Percentiles rank a stretch among this genome's conserved stretches.
Evolutionary conservation across 169 alveolate genomes (phyloP).

Genomic region (Eimeria necatrix): DNA sequence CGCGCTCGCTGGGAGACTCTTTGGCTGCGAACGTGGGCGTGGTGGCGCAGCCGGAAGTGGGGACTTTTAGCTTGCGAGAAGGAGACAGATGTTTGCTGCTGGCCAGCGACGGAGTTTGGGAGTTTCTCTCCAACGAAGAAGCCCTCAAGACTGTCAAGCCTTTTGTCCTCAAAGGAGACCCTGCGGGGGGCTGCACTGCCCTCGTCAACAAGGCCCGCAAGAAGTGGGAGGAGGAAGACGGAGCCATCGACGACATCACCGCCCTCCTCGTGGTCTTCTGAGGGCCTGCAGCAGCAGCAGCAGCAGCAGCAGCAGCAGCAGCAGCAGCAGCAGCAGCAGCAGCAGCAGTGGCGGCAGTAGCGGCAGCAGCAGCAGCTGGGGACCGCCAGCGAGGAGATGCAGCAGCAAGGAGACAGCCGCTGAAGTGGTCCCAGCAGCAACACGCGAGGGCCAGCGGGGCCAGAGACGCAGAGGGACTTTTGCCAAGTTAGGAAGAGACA

Average conservation of each 20-base stretch:
- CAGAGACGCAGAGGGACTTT: too few relatives aligned
- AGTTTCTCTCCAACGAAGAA: conserved; percentile 85
- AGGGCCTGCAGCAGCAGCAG: not conserved
- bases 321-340: not conserved
- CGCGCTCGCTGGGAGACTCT: conserved; percentile 94
- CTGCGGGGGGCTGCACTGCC: conserved; percentile 86
- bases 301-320: not conserved
- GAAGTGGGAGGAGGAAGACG: conserved; percentile 84
- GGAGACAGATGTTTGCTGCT: conserved; percentile 73
- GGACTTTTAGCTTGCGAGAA: not conserved
- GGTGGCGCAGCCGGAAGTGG: conserved; percentile 90
- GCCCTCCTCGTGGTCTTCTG: conserved; percentile 82
- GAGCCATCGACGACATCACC: conserved; percentile 87
- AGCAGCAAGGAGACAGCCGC: too few relatives aligned
- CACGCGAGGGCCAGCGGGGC: too few relatives aligned
- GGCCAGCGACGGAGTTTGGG: conserved; percentile 90
- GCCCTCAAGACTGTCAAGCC: conserved; percentile 84
- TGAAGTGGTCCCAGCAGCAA: too few relatives aligned
- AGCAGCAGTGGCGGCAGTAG: too few relatives aligned
- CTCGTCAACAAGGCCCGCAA: conserved; percentile 86
- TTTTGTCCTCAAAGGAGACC: conserved; percentile 25
- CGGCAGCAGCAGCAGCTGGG: not conserved
- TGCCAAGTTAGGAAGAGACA: too few relatives aligned
- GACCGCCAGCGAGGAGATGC: too few relatives aligned
- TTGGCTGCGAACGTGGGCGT: conserved; percentile 92